Base-by-base conservation (phyloP, 352 stramenopile genomes). In the Aphanomyces cochlioides region DNA sequence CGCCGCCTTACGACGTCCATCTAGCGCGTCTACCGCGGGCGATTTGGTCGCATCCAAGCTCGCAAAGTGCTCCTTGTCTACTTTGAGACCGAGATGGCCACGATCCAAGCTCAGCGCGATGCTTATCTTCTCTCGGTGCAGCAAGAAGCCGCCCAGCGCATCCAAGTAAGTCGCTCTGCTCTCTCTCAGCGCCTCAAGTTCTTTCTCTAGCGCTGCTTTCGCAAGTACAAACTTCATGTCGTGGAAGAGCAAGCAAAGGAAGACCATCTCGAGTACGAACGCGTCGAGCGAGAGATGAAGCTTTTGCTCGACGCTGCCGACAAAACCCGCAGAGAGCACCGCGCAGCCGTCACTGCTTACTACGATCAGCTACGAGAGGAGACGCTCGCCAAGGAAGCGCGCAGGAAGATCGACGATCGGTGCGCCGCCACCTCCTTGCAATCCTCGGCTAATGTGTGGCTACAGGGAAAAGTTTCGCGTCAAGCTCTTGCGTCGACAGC, bases 71-170 rank as follows among this genome's bases (percentile, higher is more conserved):
- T 92, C 4, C 40, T 91, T 6, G 69, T 66, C 37, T 70, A 79
- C 57, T 92, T 89, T 72, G 82, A 84, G 66, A 47, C 54, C 7
- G 83, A 90, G 65, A 82, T 90, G 78, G 74, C 77, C 28, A 73
- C 73, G 28, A 72, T 93, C 37, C 77, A 88, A 17, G 48, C 69
- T 8, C 78, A 91, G n/a, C 77, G 83, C 7, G 77, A 84, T 7
- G 72, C 43, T 48, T 93, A 89, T 41, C 73, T 72, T 5, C 75
- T 36, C 4, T 72, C 74, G 6, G 75, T 90, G 21, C 72, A 76
- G 36, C 41, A 61, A 2, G 66, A 75, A 34, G 82, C 90, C 75
- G 83, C 75, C 0, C 66, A 68, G 28, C 76, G 78, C 17, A 61
- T 93, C 37, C 80, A 90, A 37, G 59, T 67, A 47, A 8, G 40